Evolutionary conservation across 148 eudicot genomes (phyloP), one percentile per base, ranked within the genome.

Genomic region (Vaccinium darrowii): DNA sequence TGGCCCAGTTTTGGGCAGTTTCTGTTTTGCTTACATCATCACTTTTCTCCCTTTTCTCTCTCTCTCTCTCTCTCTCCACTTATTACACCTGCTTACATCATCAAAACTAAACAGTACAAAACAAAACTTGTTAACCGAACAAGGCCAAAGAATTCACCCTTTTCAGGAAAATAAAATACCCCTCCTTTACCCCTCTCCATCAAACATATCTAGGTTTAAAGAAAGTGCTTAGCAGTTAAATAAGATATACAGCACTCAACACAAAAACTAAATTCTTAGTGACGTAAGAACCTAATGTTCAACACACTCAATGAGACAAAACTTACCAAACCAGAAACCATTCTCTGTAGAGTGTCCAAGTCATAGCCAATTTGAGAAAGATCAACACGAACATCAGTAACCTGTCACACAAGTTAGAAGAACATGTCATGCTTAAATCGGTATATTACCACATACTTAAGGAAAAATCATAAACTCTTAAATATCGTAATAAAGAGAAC

Each of bases 321-420:
- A 90, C 99, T 90, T 85, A 96, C 99, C 99, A 96, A 88, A 81
- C 89, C 93, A 76, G 81, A 83, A 85, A 93, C 95, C 84, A 92
- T 85, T 80, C 86, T 72, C 57, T 85, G 90, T 83, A 95, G 84
- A 39, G 67, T 82, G 84, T 91, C 88, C 90, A 96, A 82, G 88
- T 92, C 93, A 39, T 54, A 84, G 53, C 90, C 88, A 82, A 93
- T 88, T 81, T 88, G 87, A 71, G 92, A 91, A 78, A 94, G 85
- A 87, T 93, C 98, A 79, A 56, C 91, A 78, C 93, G 93, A 51
- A 89, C 93, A 86, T 87, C 93, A 65, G 81, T 57, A 65, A 96
- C 97, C 99, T 96, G 92, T 89, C 88, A 83, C 82, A 90, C 82
- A 89, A 79, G 77, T 85, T 87, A 2, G 27, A 87, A 16, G 74